These are phyloP conservation scores for Handroanthus guayacan DNA, from an alignment of 257 asterid genomes.

Conservation along the genomic window DNA sequence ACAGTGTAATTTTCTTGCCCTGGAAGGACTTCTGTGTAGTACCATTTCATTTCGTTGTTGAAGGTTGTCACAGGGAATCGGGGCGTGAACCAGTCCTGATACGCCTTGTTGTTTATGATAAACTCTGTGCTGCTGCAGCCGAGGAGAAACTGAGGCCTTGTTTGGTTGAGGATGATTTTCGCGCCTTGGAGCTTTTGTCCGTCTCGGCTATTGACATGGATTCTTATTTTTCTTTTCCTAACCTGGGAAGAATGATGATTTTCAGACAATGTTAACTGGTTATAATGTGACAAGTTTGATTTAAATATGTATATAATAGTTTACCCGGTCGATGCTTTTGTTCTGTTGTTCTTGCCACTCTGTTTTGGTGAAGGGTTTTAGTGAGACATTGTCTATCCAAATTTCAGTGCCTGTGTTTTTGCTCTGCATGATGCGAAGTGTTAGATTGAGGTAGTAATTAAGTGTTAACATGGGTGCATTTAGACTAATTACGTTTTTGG, in stretches of 20 bases:
- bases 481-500: no score
- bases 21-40: constrained; percentile 40
- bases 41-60: constrained; percentile 72
- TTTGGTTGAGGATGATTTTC: constrained; percentile 45
- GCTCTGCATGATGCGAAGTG: constrained; percentile 32
- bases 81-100: constrained; percentile 54
- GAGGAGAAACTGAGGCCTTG: constrained; percentile 44
- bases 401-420: constrained; percentile 41
- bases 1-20: constrained; percentile 54
- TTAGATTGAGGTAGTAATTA: no score
- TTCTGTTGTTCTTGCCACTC: constrained; percentile 54
- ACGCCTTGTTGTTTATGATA: constrained; percentile 44
- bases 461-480: no score
- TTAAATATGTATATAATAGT: neutral
- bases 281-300: no score
- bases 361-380: constrained; percentile 46
- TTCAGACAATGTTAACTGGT: no score
- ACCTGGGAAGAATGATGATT: constrained; percentile 28
- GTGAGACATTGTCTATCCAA: constrained; percentile 62
- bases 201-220: constrained; percentile 39
- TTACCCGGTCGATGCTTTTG: constrained; percentile 45
- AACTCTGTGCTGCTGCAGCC: constrained; percentile 50
- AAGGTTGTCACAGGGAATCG: constrained; percentile 58
- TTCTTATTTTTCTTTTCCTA: constrained; percentile 43
- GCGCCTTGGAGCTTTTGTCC: constrained; percentile 50